Conservation (phyloP, 1,139 yeast species). For the Pichia sp. region DNA sequence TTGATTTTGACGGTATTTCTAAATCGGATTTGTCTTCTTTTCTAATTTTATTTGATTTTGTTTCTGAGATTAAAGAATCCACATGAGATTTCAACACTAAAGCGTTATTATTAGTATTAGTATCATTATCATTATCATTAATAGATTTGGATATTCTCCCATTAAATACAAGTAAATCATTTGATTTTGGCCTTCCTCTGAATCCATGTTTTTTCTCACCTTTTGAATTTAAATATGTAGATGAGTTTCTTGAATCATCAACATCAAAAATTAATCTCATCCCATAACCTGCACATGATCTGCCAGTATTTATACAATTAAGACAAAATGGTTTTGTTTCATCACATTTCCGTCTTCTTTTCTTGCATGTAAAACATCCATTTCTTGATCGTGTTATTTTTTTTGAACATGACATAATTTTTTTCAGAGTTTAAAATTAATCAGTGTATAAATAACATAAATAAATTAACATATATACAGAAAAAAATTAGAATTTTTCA, state of each 20-base stretch:
- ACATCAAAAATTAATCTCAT: conserved; percentile 42
- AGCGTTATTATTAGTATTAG: no score
- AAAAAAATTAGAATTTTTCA: no score
- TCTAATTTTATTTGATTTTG: not conserved
- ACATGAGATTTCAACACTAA: not conserved
- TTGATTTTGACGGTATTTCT: no score
- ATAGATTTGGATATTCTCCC: not conserved
- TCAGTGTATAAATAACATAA: no score
- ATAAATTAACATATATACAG: no score
- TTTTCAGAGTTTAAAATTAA: no score
- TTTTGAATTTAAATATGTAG: conserved; percentile 19
- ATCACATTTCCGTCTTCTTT: conserved; percentile 49
- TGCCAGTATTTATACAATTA: conserved; percentile 42
- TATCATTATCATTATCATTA: not conserved
- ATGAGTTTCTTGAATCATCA: conserved; percentile 33
- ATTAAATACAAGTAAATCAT: conserved; percentile 2
- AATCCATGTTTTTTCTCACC: conserved; percentile 33
- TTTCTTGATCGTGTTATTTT: conserved; percentile 44
- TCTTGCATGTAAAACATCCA: conserved; percentile 43
- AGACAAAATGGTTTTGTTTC: conserved; percentile 49
- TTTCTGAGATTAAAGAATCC: not conserved
- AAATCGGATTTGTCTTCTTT: not conserved
- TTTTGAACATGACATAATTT: not conserved
- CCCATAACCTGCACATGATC: conserved; percentile 45
- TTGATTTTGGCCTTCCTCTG: conserved; percentile 31